Evolutionary conservation across 2,329 filamentous ascomycete species (phyloP).

Genomic region (Talaromyces sp.): DNA sequence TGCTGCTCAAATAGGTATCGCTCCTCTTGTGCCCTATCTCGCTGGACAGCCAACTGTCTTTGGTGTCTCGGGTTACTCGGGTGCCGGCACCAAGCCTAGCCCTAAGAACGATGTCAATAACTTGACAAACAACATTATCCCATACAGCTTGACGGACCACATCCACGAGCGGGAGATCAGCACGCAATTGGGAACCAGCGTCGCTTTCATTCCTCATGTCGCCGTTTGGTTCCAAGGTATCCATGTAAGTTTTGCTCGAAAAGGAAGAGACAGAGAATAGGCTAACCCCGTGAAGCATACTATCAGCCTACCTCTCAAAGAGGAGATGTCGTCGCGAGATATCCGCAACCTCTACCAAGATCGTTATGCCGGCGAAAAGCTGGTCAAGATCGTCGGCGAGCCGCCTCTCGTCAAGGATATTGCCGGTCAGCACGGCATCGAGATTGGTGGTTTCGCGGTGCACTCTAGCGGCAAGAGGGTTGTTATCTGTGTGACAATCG

Average conservation of each 20-base stretch:
- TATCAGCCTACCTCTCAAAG: conserved; percentile 79
- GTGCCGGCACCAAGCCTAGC: conserved; percentile 87
- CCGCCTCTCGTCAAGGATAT: conserved; percentile 81
- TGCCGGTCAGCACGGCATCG: conserved; percentile 75
- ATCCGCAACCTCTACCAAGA: conserved; percentile 95
- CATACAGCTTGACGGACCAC: conserved; percentile 87
- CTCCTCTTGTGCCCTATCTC: conserved; percentile 72
- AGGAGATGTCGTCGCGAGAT: conserved; percentile 83
- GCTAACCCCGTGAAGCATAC: conserved; percentile 55
- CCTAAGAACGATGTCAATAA: conserved; percentile 87
- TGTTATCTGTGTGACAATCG: conserved; percentile 89
- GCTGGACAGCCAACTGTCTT: conserved; percentile 77
- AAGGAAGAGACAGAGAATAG: background rate
- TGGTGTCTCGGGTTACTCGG: conserved; percentile 89
- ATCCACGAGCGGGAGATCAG: conserved; percentile 92
- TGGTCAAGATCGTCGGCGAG: conserved; percentile 88
- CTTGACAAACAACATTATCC: conserved; percentile 80
- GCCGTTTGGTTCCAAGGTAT: conserved; percentile 98
- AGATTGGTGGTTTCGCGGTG: conserved; percentile 94
- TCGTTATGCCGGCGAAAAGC: conserved; percentile 88
- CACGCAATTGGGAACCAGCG: conserved; percentile 63
- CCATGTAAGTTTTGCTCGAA: conserved; percentile 43
- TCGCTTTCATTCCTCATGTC: conserved; percentile 89
- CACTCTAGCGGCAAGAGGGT: conserved; percentile 83
- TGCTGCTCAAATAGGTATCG: conserved; percentile 81